Conservation (phyloP, 2,329 filamentous ascomycete species). For the Malbranchea zuffiana region DNA sequence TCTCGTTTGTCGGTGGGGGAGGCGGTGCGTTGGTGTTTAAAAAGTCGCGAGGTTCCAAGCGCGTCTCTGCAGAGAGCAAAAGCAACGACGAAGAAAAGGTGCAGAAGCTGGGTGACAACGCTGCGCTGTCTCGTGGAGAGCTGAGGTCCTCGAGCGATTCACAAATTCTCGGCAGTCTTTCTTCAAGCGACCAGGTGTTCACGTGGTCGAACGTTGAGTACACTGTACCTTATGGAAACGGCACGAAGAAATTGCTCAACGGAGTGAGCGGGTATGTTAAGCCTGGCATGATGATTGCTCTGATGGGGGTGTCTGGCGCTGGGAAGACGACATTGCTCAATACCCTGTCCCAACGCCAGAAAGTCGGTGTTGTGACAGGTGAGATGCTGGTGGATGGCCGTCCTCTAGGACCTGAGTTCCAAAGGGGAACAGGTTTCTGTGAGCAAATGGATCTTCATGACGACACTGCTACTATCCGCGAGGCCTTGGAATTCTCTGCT, state of each 20-base stretch:
- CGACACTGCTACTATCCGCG: constrained; percentile 53
- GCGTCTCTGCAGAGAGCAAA: constrained; percentile 30
- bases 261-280: constrained; percentile 67
- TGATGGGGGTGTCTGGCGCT: constrained; percentile 72
- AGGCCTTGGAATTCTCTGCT: constrained; percentile 56
- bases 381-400: constrained; percentile 62
- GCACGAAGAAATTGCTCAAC: constrained; percentile 50
- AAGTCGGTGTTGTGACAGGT: constrained; percentile 52
- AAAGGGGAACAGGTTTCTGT: constrained; percentile 43
- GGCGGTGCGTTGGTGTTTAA: constrained; percentile 50
- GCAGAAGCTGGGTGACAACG: no score
- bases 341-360: constrained; percentile 62
- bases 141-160: constrained; percentile 21
- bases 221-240: constrained; percentile 56
- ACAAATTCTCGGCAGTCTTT: not conserved
- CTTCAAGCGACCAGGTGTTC: no score
- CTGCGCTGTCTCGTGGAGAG: constrained; percentile 15
- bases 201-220: constrained; percentile 59
- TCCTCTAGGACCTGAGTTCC: constrained; percentile 46
- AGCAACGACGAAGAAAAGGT: constrained; percentile 8
- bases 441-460: constrained; percentile 60
- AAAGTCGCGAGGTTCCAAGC: constrained; percentile 44
- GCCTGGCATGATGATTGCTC: constrained; percentile 65
- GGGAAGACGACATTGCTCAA: constrained; percentile 78
- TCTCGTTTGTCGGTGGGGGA: constrained; percentile 47